Conservation (phyloP, 305 asterid species). For the Euphrasia arctica region DNA sequence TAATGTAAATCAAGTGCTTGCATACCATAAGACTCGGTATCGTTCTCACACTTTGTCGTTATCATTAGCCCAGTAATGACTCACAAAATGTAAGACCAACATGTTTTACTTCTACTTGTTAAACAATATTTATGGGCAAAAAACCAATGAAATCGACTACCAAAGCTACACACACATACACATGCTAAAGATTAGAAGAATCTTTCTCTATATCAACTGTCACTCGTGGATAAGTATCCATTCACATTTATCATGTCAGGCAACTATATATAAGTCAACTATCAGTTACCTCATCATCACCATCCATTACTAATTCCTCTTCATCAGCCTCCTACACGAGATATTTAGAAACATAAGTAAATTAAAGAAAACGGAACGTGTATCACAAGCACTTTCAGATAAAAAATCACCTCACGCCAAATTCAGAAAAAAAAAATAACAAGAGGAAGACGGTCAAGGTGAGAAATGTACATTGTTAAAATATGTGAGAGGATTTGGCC, state of each 20-base stretch:
- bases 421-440: conserved; percentile 9
- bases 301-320: conserved; percentile 65
- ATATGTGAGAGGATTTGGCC: conserved; percentile 91
- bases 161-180: not conserved
- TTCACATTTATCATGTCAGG: conserved; percentile 2
- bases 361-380: not conserved
- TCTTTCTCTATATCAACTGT: not conserved
- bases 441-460: conserved; percentile 14
- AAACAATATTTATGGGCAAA: not conserved
- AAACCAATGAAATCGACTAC: conserved; percentile 5
- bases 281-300: conserved; percentile 61
- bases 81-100: conserved; percentile 1
- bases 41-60: too few relatives aligned
- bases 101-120: not conserved
- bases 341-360: conserved; percentile 8
- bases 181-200: conserved; percentile 3
- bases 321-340: conserved; percentile 73
- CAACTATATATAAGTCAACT: not conserved
- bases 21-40: not conserved
- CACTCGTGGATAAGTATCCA: not conserved
- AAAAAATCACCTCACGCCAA: not conserved
- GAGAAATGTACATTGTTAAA: conserved; percentile 59
- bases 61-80: not conserved
- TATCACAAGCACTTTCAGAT: conserved; percentile 3
- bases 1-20: not conserved